Conservation (phyloP, 1,284 basidiomycete species). For the Mrakiaceae sp. region DNA sequence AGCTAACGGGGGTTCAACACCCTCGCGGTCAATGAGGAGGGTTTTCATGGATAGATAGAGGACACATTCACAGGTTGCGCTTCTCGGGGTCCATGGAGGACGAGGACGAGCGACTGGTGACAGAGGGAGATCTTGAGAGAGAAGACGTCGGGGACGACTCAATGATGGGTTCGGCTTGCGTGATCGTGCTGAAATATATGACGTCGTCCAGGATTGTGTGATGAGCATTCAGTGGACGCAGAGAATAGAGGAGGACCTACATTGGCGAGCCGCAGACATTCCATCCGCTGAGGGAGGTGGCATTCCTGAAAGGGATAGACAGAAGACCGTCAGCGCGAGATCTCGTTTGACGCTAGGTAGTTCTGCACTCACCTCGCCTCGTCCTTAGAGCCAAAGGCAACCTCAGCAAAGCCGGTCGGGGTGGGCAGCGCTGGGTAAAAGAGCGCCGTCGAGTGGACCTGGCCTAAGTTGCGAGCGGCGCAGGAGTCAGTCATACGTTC, state of each 20-base stretch:
- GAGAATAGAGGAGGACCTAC: not conserved
- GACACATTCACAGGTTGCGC: slow-evolving; percentile 3
- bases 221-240: not conserved
- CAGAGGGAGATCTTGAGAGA: not conserved
- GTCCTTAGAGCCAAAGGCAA: slow-evolving; percentile 7
- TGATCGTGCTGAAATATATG: not conserved
- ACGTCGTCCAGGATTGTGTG: not conserved
- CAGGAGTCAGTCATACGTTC: not conserved
- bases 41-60: no score
- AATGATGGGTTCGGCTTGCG: not conserved
- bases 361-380: slow-evolving; percentile 6
- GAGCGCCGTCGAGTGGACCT: slow-evolving; percentile 6
- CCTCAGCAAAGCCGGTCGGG: slow-evolving; percentile 9
- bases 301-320: not conserved
- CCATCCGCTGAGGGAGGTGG: not conserved
- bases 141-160: not conserved
- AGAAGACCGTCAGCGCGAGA: not conserved
- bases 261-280: not conserved
- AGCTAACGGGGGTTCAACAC: not conserved
- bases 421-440: slow-evolving; percentile 3
- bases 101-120: not conserved
- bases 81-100: slow-evolving; percentile 1
- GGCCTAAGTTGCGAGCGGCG: not conserved
- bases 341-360: not conserved
- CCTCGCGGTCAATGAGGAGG: not conserved